These are phyloP conservation scores for Cystoderma amianthinum DNA, from an alignment of 768 basidiomycete species.

Conservation along the genomic window DNA sequence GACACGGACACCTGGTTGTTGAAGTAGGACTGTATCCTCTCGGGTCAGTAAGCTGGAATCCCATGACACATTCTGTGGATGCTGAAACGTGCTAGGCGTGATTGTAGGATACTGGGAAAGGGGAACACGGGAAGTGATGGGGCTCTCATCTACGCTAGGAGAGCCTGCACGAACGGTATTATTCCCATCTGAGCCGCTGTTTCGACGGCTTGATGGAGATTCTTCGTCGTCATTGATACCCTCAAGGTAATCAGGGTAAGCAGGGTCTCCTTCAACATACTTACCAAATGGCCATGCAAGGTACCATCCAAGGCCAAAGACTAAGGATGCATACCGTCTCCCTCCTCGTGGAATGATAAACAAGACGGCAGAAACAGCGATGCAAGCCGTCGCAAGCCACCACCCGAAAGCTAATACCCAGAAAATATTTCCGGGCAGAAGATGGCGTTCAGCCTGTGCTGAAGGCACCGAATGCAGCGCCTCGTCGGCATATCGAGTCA, in stretches of 20 bases:
- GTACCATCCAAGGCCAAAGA: conserved; percentile 95
- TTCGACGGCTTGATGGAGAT: conserved; percentile 19
- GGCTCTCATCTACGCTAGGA: conserved; percentile 11
- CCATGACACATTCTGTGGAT: conserved; percentile 36
- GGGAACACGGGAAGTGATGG: conserved; percentile 21
- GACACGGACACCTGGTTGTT: conserved; percentile 21
- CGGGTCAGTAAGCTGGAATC: conserved; percentile 22
- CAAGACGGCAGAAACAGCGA: conserved; percentile 60
- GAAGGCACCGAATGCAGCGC: conserved; percentile 91
- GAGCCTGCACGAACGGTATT: conserved; percentile 29
- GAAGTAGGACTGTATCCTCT: conserved; percentile 45
- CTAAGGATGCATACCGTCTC: conserved; percentile 72
- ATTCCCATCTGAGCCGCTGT: conserved; percentile 24
- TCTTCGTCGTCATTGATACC: conserved; percentile 24
- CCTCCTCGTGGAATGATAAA: conserved; percentile 77
- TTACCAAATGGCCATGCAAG: conserved; percentile 98
- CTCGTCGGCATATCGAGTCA: conserved; percentile 93
- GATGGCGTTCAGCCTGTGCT: conserved; percentile 87
- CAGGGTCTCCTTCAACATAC: conserved; percentile 82
- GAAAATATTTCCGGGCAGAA: conserved; percentile 90
- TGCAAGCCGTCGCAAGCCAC: conserved; percentile 80
- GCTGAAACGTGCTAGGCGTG: conserved; percentile 30
- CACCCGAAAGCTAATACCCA: conserved; percentile 90
- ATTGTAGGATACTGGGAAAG: conserved; percentile 37
- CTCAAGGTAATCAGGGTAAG: conserved; percentile 28